Evolutionary conservation across 2,329 filamentous ascomycete species (phyloP).

Genomic region (Ophiostoma montium): DNA sequence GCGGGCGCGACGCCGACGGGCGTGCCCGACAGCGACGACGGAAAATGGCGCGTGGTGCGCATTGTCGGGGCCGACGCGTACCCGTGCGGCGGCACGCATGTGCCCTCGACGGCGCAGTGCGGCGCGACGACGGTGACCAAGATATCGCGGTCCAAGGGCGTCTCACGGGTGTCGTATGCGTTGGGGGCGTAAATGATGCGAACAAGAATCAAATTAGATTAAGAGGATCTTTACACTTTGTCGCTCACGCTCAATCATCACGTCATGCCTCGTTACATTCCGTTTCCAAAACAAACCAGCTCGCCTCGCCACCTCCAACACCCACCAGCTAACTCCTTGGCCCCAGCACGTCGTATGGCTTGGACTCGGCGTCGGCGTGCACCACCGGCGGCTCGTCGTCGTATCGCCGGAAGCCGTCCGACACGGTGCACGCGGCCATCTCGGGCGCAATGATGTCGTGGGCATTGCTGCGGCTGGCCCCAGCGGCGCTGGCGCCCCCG

Average conservation of each 20-base stretch:
- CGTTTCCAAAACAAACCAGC: too few species aligned
- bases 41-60: conserved; percentile 51
- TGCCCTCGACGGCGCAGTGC: conserved; percentile 42
- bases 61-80: conserved; percentile 57
- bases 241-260: too few species aligned
- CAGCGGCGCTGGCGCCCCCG: neutral
- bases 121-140: conserved; percentile 51
- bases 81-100: conserved; percentile 65
- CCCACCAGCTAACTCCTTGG: neutral
- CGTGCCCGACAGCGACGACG: conserved; percentile 25
- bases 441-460: neutral
- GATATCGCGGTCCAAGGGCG: conserved; percentile 50
- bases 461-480: neutral
- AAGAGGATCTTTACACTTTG: too few species aligned
- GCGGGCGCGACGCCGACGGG: conserved; percentile 10
- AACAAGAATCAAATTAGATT: neutral
- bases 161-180: conserved; percentile 40
- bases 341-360: neutral
- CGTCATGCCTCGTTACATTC: too few species aligned
- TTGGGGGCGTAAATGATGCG: conserved; percentile 1
- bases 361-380: neutral
- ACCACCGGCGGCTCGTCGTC: neutral
- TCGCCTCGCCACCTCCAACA: too few species aligned
- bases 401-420: conserved; percentile 8
- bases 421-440: neutral